Evolutionary conservation across 2,329 filamentous ascomycete species (phyloP).

Genomic region (Fusarium hainanense): DNA sequence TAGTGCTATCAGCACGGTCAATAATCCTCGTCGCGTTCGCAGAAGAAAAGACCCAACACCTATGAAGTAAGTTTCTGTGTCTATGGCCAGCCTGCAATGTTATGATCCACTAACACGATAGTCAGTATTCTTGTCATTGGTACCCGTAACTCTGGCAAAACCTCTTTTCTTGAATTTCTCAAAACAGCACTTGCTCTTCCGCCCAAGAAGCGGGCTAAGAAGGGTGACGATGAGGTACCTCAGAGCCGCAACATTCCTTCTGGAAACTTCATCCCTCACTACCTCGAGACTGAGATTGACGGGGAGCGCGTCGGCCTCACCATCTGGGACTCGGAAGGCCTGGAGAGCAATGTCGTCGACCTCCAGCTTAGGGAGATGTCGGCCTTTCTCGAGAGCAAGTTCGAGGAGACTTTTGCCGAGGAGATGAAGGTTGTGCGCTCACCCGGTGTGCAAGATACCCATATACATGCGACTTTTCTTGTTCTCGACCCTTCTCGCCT

Average conservation of each 20-base stretch:
- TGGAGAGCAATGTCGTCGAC: conserved; percentile 95
- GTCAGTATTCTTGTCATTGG: conserved; percentile 89
- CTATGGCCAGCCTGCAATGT: not conserved
- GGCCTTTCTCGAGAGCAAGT: conserved; percentile 95
- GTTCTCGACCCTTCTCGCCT: conserved; percentile 88
- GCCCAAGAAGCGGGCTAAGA: conserved; percentile 76
- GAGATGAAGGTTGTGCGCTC: conserved; percentile 97
- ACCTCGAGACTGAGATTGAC: conserved; percentile 94
- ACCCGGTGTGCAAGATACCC: conserved; percentile 92
- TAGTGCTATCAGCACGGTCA: conserved; percentile 89
- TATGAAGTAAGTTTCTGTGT: conserved; percentile 85
- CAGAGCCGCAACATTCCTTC: conserved; percentile 63
- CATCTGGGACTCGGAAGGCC: conserved; percentile 93
- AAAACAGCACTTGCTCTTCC: conserved; percentile 86
- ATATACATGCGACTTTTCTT: conserved; percentile 96
- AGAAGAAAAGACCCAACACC: conserved; percentile 97
- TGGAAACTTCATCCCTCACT: conserved; percentile 86
- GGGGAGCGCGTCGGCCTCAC: conserved; percentile 91
- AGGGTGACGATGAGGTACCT: conserved; percentile 68
- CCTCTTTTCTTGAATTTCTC: conserved; percentile 95
- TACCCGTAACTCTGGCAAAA: conserved; percentile 89
- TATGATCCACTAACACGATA: conserved; percentile 2
- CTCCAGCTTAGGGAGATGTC: conserved; percentile 92
- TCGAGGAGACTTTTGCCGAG: conserved; percentile 96
- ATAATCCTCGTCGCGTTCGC: conserved; percentile 90